Conservation (phyloP, 2,329 filamentous ascomycete genomes). For the Exophiala lecanii-corni region DNA sequence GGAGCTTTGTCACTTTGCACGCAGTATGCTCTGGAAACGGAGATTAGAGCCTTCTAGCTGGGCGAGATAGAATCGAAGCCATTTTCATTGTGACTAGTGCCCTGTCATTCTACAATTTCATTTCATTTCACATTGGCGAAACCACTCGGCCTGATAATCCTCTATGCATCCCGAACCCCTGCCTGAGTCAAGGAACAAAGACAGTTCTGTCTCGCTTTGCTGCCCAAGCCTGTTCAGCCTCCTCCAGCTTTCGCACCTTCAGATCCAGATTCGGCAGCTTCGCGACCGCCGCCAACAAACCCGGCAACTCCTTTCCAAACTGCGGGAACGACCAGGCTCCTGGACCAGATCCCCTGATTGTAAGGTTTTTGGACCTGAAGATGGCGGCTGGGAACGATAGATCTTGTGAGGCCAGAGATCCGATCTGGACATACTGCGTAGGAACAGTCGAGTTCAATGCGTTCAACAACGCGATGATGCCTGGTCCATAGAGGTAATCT, state of each 20-base stretch:
- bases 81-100: no score
- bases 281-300: conserved; percentile 18
- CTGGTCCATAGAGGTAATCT: conserved; percentile 54
- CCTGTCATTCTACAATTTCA: no score
- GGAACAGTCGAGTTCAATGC: conserved; percentile 40
- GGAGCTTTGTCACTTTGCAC: background rate
- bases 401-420: conserved; percentile 40
- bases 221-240: conserved; percentile 29
- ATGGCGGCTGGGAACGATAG: conserved; percentile 40
- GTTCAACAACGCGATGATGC: conserved; percentile 39
- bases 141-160: no score
- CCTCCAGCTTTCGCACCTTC: conserved; percentile 21
- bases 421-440: conserved; percentile 53
- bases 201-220: conserved; percentile 28
- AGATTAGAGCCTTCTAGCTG: no score
- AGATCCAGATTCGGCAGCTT: conserved; percentile 20
- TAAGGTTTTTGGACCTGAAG: conserved; percentile 48
- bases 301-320: conserved; percentile 28
- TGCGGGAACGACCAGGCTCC: conserved; percentile 40
- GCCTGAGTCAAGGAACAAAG: conserved; percentile 22
- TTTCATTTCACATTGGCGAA: no score
- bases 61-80: no score
- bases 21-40: no score
- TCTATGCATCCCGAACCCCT: no score
- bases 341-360: conserved; percentile 44